A percentile compares a stretch with the other conserved stretches of the same genome.
Conservation (phyloP, 2,329 filamentous ascomycete species). For the Blastomyces parvus region DNA sequence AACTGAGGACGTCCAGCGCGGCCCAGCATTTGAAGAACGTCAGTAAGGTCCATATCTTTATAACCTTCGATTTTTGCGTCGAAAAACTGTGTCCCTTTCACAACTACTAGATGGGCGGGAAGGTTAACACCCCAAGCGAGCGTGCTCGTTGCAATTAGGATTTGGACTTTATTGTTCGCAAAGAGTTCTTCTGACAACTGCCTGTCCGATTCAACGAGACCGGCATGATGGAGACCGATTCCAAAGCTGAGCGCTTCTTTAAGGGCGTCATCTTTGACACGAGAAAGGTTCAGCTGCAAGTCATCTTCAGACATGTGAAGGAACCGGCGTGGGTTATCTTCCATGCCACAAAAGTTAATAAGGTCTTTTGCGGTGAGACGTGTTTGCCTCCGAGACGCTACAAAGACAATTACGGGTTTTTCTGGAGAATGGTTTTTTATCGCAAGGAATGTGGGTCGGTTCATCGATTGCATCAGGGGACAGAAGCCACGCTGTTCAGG, state of each 20-base stretch:
- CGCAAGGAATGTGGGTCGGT: conserved; percentile 87
- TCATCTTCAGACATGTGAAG: conserved; percentile 92
- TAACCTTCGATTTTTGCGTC: conserved; percentile 97
- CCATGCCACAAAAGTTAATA: conserved; percentile 97
- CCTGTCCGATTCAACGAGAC: conserved; percentile 87
- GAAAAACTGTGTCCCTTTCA: conserved; percentile 97
- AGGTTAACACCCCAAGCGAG: conserved; percentile 97
- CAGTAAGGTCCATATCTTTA: conserved; percentile 97
- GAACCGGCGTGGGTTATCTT: conserved; percentile 91
- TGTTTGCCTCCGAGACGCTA: conserved; percentile 89
- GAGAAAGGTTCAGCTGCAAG: conserved; percentile 71
- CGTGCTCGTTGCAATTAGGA: conserved; percentile 89
- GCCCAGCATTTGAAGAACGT: conserved; percentile 95
- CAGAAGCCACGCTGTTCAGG: conserved; percentile 92
- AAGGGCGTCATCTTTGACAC: conserved; percentile 87
- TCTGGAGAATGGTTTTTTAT: conserved; percentile 94
- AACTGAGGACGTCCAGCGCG: conserved; percentile 94
- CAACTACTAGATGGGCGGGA: conserved; percentile 90
- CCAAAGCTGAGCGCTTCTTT: conserved; percentile 94
- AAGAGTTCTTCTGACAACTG: conserved; percentile 90
- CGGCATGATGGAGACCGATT: conserved; percentile 93
- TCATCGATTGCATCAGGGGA: conserved; percentile 98
- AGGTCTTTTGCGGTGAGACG: conserved; percentile 89
- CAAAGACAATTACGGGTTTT: conserved; percentile 97
- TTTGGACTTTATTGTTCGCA: conserved; percentile 95